Evolutionary conservation across 2,329 filamentous ascomycete species (phyloP).

Genomic region (Xylaria sp.): DNA sequence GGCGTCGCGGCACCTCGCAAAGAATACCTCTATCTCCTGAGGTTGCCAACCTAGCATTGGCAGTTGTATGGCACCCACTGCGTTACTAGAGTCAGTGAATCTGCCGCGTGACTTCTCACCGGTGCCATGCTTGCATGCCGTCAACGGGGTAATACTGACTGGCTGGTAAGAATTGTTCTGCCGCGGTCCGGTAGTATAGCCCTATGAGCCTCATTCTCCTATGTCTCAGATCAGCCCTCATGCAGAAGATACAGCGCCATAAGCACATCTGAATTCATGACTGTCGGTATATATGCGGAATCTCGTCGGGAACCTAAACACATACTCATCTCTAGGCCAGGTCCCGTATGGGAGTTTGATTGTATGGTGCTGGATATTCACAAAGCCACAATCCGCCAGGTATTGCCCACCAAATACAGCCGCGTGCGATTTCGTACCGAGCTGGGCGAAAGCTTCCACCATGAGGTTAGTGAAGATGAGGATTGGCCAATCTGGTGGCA

Average conservation of each 20-base stretch:
- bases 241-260: not conserved
- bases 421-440: slow-evolving; percentile 54
- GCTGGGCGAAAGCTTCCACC: slow-evolving; percentile 53
- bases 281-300: not conserved
- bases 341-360: slow-evolving; percentile 46
- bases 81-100: slow-evolving; percentile 17
- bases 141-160: slow-evolving; percentile 33
- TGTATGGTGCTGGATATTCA: slow-evolving; percentile 42
- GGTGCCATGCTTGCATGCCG: not conserved
- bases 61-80: slow-evolving; percentile 54
- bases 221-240: slow-evolving; percentile 9
- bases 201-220: slow-evolving; percentile 55
- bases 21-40: slow-evolving; percentile 47
- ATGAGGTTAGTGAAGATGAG: slow-evolving; percentile 52
- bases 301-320: not conserved
- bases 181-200: slow-evolving; percentile 56
- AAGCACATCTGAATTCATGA: not conserved
- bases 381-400: slow-evolving; percentile 44
- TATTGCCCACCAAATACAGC: slow-evolving; percentile 54
- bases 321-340: slow-evolving; percentile 46
- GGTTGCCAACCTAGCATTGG: slow-evolving; percentile 53
- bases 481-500: slow-evolving; percentile 50
- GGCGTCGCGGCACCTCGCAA: slow-evolving; percentile 43
- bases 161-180: slow-evolving; percentile 56
- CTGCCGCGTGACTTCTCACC: not conserved